These are phyloP conservation scores for Trichoderma brevicompactum DNA, from an alignment of 2,329 filamentous ascomycete genomes.

Conservation along the genomic window DNA sequence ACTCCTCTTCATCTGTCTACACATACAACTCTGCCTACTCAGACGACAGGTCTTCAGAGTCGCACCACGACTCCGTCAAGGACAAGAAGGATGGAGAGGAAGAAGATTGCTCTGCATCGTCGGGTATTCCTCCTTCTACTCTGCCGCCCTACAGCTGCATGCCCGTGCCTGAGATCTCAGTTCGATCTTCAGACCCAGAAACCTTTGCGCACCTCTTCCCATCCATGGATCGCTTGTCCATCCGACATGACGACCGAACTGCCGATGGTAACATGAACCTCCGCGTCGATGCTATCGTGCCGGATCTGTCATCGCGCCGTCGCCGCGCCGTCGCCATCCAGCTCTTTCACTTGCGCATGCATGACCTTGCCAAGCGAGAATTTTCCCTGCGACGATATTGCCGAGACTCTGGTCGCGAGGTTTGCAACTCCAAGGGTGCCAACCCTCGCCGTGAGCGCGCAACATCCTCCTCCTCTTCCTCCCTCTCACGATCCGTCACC, in stretches of 20 bases:
- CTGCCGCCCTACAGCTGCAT: constrained; percentile 66
- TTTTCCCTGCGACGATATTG: constrained; percentile 93
- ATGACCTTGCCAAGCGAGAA: constrained; percentile 82
- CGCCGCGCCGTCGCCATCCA: constrained; percentile 55
- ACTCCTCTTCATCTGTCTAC: constrained; percentile 63
- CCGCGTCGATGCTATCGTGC: constrained; percentile 77
- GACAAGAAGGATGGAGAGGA: constrained; percentile 33
- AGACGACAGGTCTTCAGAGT: constrained; percentile 35
- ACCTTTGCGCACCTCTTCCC: constrained; percentile 88
- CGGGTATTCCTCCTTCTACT: constrained; percentile 51
- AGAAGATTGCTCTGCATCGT: constrained; percentile 34
- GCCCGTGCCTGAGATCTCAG: constrained; percentile 57
- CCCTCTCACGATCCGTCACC: constrained; percentile 52
- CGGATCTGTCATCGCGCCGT: constrained; percentile 59
- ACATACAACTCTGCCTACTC: constrained; percentile 77
- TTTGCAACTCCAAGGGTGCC: constrained; percentile 81
- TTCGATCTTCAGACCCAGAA: constrained; percentile 76
- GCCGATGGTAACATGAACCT: constrained; percentile 96
- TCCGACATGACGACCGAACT: constrained; percentile 89
- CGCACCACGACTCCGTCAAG: constrained; percentile 37
- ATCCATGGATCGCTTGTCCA: constrained; percentile 76
- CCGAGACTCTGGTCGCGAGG: constrained; percentile 88
- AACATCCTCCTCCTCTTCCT: constrained; percentile 28
- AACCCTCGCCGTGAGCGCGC: constrained; percentile 45
- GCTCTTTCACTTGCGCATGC: constrained; percentile 94